Base-by-base conservation (phyloP, 768 basidiomycete genomes). In the Cystofilobasidium bisporidii region DNA sequence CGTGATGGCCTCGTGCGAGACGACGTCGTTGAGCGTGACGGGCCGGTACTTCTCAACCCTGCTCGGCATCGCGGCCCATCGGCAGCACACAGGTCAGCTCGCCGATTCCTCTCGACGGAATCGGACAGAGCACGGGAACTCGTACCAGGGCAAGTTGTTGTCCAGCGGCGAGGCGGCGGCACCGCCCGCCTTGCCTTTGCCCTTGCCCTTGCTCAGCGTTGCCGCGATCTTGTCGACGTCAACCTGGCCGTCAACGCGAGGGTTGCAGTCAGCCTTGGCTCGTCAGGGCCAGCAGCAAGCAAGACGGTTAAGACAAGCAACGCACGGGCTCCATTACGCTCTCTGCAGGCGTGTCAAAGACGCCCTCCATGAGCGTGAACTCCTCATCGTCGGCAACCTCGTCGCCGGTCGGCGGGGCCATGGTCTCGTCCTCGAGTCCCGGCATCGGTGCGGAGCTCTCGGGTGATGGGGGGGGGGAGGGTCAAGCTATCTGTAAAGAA, bases 41-140 rank as follows among this genome's bases (percentile, higher is more conserved):
- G 96, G 96, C 63, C 96, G 80, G 79, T 97, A 98, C 78, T 98
- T 97, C 78, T 99, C 94, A 43, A 98, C 96, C 94, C 94, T 94
- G 71, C 17, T 55, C n/a, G 53, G 32, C 32, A 9, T 26, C 28
- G 2, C 22, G 64, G 48, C 36, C 60, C 3, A 36, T 36, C 3
- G 33, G 58, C 36, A 24, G 20, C n/a, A n/a, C n/a, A n/a, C n/a
- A n/a, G n/a, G n/a, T n/a, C n/a, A 53, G 12, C 28, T 41, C 18
- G 48, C 10, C 0, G 4, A 0, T 61, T 64, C 24, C 53, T 20
- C 45, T 58, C 26, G 65, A 26, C 40, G 33, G 63, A 55, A 15
- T 64, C 1, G n/a, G n/a, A n/a, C 45, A 67, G 57, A 36, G 20
- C 55, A 22, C n/a, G 24, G 10, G 12, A 40, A 45, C 26, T 75